These are phyloP conservation scores for Dioszegia hungarica DNA, from an alignment of 768 basidiomycete species.

Conservation along the genomic window DNA sequence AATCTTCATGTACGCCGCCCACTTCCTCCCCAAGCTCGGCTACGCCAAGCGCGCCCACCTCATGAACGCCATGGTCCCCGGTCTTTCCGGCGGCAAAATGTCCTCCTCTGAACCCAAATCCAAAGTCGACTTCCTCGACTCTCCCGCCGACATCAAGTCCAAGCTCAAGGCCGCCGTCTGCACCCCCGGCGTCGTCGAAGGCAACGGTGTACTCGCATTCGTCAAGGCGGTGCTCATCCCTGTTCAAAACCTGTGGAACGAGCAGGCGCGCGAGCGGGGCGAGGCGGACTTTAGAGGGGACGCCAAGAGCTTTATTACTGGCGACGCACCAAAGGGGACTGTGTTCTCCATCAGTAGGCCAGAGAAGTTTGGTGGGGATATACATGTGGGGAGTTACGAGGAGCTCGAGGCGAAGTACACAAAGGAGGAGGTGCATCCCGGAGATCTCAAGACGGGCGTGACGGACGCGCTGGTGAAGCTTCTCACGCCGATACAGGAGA, in stretches of 20 bases:
- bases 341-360: constrained; percentile 74
- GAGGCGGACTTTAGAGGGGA: constrained; percentile 54
- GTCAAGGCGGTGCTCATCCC: constrained; percentile 82
- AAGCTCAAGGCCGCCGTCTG: constrained; percentile 92
- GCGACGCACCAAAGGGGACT: constrained; percentile 71
- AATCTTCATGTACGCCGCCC: constrained; percentile 96
- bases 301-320: constrained; percentile 58
- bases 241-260: constrained; percentile 68
- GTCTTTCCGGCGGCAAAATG: constrained; percentile 93
- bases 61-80: constrained; percentile 98
- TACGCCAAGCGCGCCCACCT: constrained; percentile 92
- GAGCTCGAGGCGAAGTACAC: constrained; percentile 70
- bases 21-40: constrained; percentile 87
- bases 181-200: constrained; percentile 80
- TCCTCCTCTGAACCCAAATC: constrained; percentile 95
- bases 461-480: constrained; percentile 67
- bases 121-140: constrained; percentile 95
- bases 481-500: constrained; percentile 72
- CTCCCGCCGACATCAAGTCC: constrained; percentile 71
- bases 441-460: constrained; percentile 78
- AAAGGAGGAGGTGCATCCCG: constrained; percentile 74
- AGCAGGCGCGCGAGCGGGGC: constrained; percentile 53
- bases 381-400: constrained; percentile 66
- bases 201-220: constrained; percentile 85
- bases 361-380: constrained; percentile 66